Conservation (phyloP, 83 land plant species). For the Picea mariana region DNA sequence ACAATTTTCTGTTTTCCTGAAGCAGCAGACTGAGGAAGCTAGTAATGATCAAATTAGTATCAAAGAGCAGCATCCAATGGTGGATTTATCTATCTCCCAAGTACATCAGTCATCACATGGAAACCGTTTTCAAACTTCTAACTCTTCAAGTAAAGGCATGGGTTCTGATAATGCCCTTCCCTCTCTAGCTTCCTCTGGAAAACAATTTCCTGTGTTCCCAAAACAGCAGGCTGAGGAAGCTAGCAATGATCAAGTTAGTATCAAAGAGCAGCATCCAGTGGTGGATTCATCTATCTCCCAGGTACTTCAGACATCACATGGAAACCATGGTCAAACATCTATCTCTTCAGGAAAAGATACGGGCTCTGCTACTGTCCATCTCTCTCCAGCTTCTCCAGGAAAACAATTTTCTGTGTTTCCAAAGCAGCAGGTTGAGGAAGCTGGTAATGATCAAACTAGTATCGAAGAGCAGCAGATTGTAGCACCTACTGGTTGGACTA, state of each 20-base stretch:
- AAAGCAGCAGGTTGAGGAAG: not conserved
- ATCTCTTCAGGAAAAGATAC: not conserved
- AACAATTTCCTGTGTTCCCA: not conserved
- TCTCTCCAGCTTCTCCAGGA: not conserved
- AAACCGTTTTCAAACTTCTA: not conserved
- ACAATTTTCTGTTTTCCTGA: not conserved
- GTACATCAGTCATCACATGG: not conserved
- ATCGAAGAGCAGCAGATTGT: not conserved
- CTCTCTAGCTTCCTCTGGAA: not conserved
- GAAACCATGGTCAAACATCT: not conserved
- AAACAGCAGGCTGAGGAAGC: not conserved
- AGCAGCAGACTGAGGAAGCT: not conserved
- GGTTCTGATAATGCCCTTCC: slow-evolving; percentile 2
- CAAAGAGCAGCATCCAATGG: slow-evolving; percentile 9
- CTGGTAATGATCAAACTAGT: not conserved
- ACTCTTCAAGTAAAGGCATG: not conserved
- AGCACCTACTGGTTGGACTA: not conserved
- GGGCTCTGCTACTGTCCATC: slow-evolving; percentile 1
- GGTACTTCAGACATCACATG: not conserved
- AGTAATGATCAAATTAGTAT: slow-evolving; percentile 1
- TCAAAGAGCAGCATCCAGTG: slow-evolving; percentile 7
- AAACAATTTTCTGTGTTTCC: not conserved
- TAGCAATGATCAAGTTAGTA: not conserved
- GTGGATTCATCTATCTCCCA: not conserved
- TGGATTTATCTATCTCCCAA: not conserved